Evolutionary conservation across 805 yeast species (phyloP), one percentile per base, ranked within the genome.

Genomic region (Starmerella ratchasimensis): DNA sequence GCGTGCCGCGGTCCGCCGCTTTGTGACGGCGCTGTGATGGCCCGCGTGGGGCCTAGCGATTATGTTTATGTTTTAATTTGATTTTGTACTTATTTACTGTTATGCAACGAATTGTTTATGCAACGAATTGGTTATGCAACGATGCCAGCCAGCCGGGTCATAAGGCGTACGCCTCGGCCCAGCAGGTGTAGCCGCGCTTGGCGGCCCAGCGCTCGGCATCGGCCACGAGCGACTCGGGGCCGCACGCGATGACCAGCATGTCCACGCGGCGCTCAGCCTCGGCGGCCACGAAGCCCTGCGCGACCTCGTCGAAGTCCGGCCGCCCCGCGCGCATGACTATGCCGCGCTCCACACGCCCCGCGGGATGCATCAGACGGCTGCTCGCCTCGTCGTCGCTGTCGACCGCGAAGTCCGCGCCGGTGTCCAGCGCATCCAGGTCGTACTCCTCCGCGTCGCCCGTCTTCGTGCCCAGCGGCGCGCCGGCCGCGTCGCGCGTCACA

Each of bases 171-270:
- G 26, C 43, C 22, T 51, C 53, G 4, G 52, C 34, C 40, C 49
- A 51, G 27, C 42, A 43, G 14, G 29, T 33, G 20, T 34, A 36
- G 5, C 31, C 21, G 5, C 35, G 33, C 4, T 13, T 17, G 2
- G 19, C n/a, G 1, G 56, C 47, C 53, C 51, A 52, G 3, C 17
- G n/a, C 14, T 28, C 26, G 3, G 39, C 50, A 18, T 43, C 53
- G 6, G 10, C 10, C 4, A 50, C 43, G 3, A 52, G 36, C 1
- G 42, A 13, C 4, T 36, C 45, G 0, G 56, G 54, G 3, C 56
- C 56, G 28, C 55, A 52, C 5, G 56, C 46, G 2, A 52, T 43
- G 1, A 52, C 39, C 17, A 46, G 39, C 4, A 37, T 33, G 9
- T 36, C 11, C 2, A 19, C 33, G 10, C 21, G 14, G 3, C 20